phyloP scores from a whole-genome alignment of 441 rosid genomes.

The Erodium chrysanthum region DNA sequence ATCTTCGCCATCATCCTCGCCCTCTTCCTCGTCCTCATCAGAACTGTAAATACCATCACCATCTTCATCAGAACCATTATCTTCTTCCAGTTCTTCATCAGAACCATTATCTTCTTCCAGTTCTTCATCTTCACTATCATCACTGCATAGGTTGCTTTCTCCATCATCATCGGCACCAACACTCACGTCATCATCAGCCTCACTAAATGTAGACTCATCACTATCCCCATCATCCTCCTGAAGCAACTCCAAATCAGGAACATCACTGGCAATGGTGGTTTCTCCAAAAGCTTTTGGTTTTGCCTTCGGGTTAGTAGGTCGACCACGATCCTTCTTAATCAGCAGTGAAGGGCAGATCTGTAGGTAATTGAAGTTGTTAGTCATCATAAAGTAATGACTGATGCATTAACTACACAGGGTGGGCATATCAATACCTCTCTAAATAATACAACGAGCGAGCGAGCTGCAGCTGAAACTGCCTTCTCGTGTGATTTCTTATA shows the following conservation, averaged over 20 bases:
- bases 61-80: conserved; percentile 23
- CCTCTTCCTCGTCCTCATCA: conserved; percentile 26
- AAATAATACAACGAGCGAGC: conserved; percentile 71
- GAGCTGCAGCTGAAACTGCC: conserved; percentile 77
- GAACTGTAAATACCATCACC: conserved; percentile 21
- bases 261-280: conserved; percentile 43
- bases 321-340: conserved; percentile 89
- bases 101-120: conserved; percentile 11
- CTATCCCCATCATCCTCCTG: conserved; percentile 26
- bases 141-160: conserved; percentile 26
- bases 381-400: neutral
- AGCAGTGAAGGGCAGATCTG: conserved; percentile 83
- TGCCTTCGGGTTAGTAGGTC: conserved; percentile 58
- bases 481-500: conserved; percentile 84
- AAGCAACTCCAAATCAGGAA: conserved; percentile 67
- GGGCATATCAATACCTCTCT: conserved; percentile 54
- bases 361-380: conserved; percentile 19
- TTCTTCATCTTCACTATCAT: conserved; percentile 15
- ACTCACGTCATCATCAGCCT: conserved; percentile 32
- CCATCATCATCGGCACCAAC: conserved; percentile 19
- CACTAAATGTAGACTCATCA: conserved; percentile 23
- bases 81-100: no score
- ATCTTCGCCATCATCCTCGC: conserved; percentile 24
- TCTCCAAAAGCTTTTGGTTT: conserved; percentile 84
- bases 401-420: neutral